Conservation (phyloP, 352 stramenopile species). For the Globisporangium acanthophoron region DNA sequence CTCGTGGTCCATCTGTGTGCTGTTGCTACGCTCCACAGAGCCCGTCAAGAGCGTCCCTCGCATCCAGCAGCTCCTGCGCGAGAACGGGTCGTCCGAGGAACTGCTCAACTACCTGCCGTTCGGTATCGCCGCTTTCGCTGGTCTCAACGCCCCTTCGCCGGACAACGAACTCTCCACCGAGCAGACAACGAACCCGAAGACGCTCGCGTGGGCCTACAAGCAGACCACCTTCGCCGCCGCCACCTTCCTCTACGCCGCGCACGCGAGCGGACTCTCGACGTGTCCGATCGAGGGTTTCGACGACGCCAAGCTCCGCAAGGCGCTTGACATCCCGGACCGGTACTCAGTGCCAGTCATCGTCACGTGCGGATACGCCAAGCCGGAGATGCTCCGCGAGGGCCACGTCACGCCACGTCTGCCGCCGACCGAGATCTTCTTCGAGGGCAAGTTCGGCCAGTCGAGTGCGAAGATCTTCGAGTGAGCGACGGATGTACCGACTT, state of each 20-base stretch:
- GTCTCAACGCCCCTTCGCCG: no score
- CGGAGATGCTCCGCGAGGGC: conserved; percentile 2
- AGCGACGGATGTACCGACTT: background rate
- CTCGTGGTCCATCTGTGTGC: no score
- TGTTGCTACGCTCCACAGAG: conserved; percentile 11
- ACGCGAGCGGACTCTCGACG: conserved; percentile 61
- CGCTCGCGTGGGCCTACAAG: conserved; percentile 76
- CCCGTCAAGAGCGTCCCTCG: conserved; percentile 17
- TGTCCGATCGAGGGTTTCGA: conserved; percentile 83
- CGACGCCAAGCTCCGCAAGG: conserved; percentile 64
- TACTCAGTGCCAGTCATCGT: conserved; percentile 69
- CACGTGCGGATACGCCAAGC: conserved; percentile 51
- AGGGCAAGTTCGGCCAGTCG: conserved; percentile 75
- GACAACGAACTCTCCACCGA: no score
- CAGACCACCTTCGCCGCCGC: conserved; percentile 68
- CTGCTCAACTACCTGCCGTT: background rate
- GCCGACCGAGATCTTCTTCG: conserved; percentile 74
- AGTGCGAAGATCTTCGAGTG: conserved; percentile 45
- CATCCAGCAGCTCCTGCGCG: conserved; percentile 8
- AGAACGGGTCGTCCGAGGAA: background rate
- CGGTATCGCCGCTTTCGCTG: background rate
- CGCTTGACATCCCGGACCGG: conserved; percentile 19
- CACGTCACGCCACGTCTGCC: conserved; percentile 36
- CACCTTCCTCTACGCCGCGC: conserved; percentile 63
- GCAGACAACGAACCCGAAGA: background rate